Conservation (phyloP, 2,329 filamentous ascomycete species). For the Pseudogymnoascus sp. region DNA sequence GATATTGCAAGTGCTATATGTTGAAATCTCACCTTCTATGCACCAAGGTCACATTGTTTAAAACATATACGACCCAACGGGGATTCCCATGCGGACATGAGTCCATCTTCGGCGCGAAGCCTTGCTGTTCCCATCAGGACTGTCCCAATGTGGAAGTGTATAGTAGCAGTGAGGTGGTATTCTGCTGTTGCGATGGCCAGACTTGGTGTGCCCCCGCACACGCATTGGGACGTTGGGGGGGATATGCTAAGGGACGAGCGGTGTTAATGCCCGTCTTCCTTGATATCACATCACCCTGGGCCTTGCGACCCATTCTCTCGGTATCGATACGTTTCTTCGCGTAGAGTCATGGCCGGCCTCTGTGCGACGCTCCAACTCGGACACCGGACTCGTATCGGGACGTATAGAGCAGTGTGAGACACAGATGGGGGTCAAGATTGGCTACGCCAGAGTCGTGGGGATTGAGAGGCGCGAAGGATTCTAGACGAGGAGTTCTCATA, state of each 20-base stretch:
- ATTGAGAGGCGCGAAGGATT: neutral
- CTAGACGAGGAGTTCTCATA: neutral
- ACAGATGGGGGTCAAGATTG: neutral
- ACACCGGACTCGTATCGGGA: neutral
- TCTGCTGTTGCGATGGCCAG: neutral
- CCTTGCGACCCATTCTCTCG: neutral
- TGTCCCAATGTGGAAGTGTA: neutral
- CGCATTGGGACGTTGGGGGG: neutral
- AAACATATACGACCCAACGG: neutral
- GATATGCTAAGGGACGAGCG: neutral
- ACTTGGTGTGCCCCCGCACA: neutral
- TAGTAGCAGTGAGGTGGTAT: neutral
- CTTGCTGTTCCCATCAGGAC: neutral
- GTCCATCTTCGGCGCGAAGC: neutral
- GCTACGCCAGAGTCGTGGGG: neutral
- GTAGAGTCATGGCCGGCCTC: neutral
- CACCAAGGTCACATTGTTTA: neutral
- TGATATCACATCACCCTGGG: neutral
- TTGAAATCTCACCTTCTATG: neutral
- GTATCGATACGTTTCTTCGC: neutral
- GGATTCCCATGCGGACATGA: neutral
- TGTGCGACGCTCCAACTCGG: neutral
- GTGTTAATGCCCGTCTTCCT: neutral
- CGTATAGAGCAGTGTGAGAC: slow-evolving; percentile 3
- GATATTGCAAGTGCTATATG: neutral